Evolutionary conservation across 768 basidiomycete genomes (phyloP), one percentile per base, ranked within the genome.

Genomic region (Ramaria sp.): DNA sequence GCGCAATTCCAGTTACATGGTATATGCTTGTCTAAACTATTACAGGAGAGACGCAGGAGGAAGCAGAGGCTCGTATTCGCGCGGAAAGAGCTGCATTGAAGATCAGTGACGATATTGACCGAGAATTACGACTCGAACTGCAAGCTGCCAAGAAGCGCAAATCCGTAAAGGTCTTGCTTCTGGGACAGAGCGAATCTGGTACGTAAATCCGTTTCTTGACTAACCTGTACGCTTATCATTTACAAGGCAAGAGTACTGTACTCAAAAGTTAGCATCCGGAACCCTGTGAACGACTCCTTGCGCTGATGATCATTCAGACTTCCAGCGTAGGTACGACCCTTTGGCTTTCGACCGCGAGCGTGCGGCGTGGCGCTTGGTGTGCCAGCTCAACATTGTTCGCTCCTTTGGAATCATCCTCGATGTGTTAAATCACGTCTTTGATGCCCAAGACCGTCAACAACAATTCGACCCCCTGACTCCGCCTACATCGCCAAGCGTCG

Each of bases 151-250:
- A 78, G 68, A 81, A 76, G 66, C 78, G 73, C 53, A 87, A 80
- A 68, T 76, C 81, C 63, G 87, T 91, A 54, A 63, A 88, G 85
- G 70, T 88, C 42, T 70, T 88, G 24, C 75, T 89, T 56, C 78
- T 91, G 1, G 88, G 88, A 7, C 88, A 90, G 73, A 88, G 84
- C 71, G 88, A 91, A 72, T 87, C 83, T 7, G 87, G 87, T 83
- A 86, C 87, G 66, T 82, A 27, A 5, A 27, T n/a, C 27, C 27
- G 27, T 27, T 34, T 62, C 62, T 63, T 33, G 55, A 6, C 31
- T 49, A 34, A 53, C 33, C 57, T 54, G 57, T 55, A 54, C 22
- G 56, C 41, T 54, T 22, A 54, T 38, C 38, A 22, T 4, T 22
- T 33, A 58, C 51, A 50, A 43, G 53, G 54, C 9, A 56, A 56